phyloP scores from a whole-genome alignment of 345 rosid genomes.

The Raphanus raphanistrum region DNA sequence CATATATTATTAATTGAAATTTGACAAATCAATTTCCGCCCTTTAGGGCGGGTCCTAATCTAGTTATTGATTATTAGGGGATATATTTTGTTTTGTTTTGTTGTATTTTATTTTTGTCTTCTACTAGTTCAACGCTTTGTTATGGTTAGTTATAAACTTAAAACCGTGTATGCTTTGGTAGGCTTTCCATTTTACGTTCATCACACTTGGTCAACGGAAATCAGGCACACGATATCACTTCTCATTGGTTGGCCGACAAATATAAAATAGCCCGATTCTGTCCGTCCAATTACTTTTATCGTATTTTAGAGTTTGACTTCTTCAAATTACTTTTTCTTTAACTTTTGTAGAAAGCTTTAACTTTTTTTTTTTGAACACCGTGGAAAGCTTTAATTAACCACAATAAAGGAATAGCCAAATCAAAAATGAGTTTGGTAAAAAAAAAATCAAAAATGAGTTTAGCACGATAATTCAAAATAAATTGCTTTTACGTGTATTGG shows the following conservation, averaged over 20 bases:
- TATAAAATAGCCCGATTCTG: neutral
- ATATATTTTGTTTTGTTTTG: neutral
- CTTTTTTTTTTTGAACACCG: no score
- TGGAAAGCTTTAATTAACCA: neutral
- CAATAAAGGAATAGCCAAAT: neutral
- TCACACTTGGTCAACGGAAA: slow-evolving; percentile 20
- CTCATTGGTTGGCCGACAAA: slow-evolving; percentile 10
- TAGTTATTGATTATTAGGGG: neutral
- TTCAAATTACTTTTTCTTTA: neutral
- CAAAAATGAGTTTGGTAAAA: neutral
- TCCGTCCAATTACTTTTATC: neutral
- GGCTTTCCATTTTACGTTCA: neutral
- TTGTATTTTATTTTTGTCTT: neutral
- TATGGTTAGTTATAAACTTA: neutral
- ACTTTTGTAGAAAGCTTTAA: neutral
- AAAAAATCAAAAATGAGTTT: neutral
- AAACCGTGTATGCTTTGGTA: neutral
- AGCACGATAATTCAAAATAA: neutral
- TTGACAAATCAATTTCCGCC: no score
- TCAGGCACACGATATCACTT: neutral
- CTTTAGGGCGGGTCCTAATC: no score
- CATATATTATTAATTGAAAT: no score
- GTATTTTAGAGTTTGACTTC: neutral
- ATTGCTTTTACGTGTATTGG: neutral
- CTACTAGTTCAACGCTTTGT: neutral